These are phyloP conservation scores for Colletotrichum limetticola DNA, from an alignment of 2,329 filamentous ascomycete species.

Conservation along the genomic window DNA sequence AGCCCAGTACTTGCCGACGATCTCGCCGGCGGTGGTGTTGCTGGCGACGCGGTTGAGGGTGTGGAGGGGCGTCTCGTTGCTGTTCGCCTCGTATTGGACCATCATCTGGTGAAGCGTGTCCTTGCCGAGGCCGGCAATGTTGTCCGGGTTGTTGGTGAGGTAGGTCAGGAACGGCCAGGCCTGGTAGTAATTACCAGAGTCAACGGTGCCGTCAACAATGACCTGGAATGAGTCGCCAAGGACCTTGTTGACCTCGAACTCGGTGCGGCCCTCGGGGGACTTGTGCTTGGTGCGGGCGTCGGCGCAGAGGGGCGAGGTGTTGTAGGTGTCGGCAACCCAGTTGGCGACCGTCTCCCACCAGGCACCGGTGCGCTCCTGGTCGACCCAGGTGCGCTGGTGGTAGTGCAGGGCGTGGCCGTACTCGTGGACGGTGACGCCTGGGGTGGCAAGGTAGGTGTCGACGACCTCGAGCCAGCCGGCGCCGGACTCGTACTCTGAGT, in stretches of 20 bases:
- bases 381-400: conserved; percentile 54
- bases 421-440: conserved; percentile 59
- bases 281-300: conserved; percentile 47
- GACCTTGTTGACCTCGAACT: conserved; percentile 56
- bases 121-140: conserved; percentile 51
- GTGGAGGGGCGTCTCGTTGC: conserved; percentile 62
- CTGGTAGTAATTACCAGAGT: conserved; percentile 60
- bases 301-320: conserved; percentile 56
- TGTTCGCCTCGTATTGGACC: conserved; percentile 52
- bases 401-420: conserved; percentile 61
- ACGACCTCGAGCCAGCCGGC: conserved; percentile 57
- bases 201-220: conserved; percentile 55
- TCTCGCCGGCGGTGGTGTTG: conserved; percentile 46
- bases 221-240: conserved; percentile 59
- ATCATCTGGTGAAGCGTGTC: conserved; percentile 55
- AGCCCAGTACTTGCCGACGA: conserved; percentile 62
- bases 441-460: conserved; percentile 48
- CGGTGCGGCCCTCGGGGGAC: conserved; percentile 47
- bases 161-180: conserved; percentile 63
- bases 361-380: conserved; percentile 56
- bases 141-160: conserved; percentile 59
- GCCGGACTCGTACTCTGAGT: conserved; percentile 51
- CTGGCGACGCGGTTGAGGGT: conserved; percentile 52
- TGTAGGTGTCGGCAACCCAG: conserved; percentile 60
- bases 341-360: conserved; percentile 65